These are phyloP conservation scores for Candida ficus DNA, from an alignment of 805 yeast genomes.

Conservation along the genomic window DNA sequence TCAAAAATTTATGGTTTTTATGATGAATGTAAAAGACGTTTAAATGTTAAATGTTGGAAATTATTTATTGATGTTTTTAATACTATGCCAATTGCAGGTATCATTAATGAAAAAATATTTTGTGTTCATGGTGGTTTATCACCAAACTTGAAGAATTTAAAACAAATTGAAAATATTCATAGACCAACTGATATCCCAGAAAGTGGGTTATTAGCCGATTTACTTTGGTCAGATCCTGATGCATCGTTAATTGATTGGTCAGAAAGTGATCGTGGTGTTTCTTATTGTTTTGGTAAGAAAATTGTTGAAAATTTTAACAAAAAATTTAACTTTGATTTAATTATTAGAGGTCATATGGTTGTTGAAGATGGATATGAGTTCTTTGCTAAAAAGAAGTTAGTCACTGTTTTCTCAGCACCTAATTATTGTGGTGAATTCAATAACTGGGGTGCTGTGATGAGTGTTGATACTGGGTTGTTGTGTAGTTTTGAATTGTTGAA, in stretches of 20 bases:
- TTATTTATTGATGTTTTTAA: slow-evolving; percentile 91
- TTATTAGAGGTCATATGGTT: slow-evolving; percentile 85
- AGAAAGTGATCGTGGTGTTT: slow-evolving; percentile 79
- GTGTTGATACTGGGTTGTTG: slow-evolving; percentile 84
- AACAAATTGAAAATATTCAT: slow-evolving; percentile 64
- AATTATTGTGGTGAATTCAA: slow-evolving; percentile 59
- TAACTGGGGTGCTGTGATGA: slow-evolving; percentile 98
- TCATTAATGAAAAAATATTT: slow-evolving; percentile 91
- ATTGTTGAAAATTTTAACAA: slow-evolving; percentile 67
- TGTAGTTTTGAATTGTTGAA: slow-evolving; percentile 93
- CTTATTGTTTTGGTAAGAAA: slow-evolving; percentile 69
- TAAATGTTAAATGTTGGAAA: slow-evolving; percentile 92
- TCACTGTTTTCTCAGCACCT: slow-evolving; percentile 79
- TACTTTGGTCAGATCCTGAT: slow-evolving; percentile 82
- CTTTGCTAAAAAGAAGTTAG: slow-evolving; percentile 66
- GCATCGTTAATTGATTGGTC: slow-evolving; percentile 58
- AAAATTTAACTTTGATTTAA: slow-evolving; percentile 65
- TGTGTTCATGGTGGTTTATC: slow-evolving; percentile 85
- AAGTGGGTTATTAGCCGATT: slow-evolving; percentile 69
- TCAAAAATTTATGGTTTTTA: slow-evolving; percentile 96
- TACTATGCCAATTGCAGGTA: slow-evolving; percentile 91
- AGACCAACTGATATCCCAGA: slow-evolving; percentile 86
- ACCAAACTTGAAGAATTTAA: slow-evolving; percentile 59
- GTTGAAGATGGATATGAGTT: slow-evolving; percentile 87
- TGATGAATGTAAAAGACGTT: slow-evolving; percentile 94